These are phyloP conservation scores for Stereum hirsutum DNA, from an alignment of 1,284 basidiomycete species.

Conservation along the genomic window DNA sequence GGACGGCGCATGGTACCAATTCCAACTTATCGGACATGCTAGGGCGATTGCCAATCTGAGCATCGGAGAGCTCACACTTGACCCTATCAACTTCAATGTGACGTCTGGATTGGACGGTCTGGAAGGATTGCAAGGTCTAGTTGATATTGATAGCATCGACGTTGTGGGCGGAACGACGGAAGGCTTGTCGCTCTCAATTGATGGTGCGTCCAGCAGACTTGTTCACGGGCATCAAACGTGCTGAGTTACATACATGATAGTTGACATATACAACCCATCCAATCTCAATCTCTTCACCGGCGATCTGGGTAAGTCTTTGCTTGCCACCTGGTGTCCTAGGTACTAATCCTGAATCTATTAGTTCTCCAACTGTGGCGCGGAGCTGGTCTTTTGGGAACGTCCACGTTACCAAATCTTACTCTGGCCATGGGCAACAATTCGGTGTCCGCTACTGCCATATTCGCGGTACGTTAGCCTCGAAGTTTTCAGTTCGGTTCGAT, in stretches of 20 bases:
- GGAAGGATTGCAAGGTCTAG: slow-evolving; percentile 50
- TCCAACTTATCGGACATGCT: slow-evolving; percentile 57
- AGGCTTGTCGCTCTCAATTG: slow-evolving; percentile 52
- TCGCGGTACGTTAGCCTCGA: slow-evolving; percentile 27
- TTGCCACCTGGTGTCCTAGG: no score
- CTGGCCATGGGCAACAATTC: slow-evolving; percentile 52
- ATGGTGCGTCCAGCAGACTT: slow-evolving; percentile 25
- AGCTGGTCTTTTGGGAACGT: slow-evolving; percentile 44
- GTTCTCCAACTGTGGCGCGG: slow-evolving; percentile 49
- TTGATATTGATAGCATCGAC: slow-evolving; percentile 56
- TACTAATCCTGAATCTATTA: no score
- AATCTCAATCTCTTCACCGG: slow-evolving; percentile 55
- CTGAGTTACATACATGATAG: slow-evolving; percentile 18
- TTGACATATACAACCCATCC: slow-evolving; percentile 66
- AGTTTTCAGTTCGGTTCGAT: background rate
- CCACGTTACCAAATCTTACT: slow-evolving; percentile 48
- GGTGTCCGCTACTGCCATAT: slow-evolving; percentile 36
- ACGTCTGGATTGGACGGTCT: slow-evolving; percentile 58
- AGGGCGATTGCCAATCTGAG: slow-evolving; percentile 58
- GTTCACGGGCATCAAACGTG: background rate
- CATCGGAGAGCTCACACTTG: slow-evolving; percentile 61
- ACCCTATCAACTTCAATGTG: slow-evolving; percentile 71
- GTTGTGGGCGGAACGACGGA: slow-evolving; percentile 61
- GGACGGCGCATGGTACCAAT: slow-evolving; percentile 33
- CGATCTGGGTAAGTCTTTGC: slow-evolving; percentile 41